A percentile compares a stretch with the other conserved stretches of the same genome.
phyloP scores from a whole-genome alignment of 208 protist genomes.

The Acanthamoeba castellanii region DNA sequence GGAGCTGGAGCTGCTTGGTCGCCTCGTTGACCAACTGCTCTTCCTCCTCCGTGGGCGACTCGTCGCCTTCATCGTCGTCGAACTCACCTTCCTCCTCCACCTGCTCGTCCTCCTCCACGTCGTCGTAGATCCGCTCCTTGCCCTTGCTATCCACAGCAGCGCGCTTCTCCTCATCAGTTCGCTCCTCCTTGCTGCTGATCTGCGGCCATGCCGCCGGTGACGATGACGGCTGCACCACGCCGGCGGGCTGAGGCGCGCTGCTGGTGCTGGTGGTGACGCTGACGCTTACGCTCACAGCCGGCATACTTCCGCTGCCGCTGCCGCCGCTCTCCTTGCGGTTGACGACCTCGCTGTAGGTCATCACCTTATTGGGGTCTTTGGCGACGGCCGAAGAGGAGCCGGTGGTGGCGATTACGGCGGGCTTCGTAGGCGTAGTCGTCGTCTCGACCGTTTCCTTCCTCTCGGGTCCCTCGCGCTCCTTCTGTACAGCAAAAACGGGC shows the following conservation, averaged over 20 bases:
- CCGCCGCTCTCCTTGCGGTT: slow-evolving; percentile 10
- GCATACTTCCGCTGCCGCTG: not conserved
- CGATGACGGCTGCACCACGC: not conserved
- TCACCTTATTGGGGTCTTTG: not conserved
- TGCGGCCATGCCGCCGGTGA: not conserved
- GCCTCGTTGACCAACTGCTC: not conserved
- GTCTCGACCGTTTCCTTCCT: not conserved
- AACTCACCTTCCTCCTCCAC: slow-evolving; percentile 1
- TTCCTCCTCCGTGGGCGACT: not conserved
- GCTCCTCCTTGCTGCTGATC: not conserved
- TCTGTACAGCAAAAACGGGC: not conserved
- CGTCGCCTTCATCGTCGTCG: not conserved
- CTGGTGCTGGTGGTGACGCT: not conserved
- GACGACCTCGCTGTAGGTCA: slow-evolving; percentile 26
- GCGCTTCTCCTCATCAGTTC: not conserved
- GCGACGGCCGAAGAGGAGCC: not conserved
- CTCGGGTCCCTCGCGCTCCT: not conserved
- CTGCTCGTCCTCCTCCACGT: not conserved
- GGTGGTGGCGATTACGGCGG: not conserved
- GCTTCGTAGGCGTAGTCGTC: not conserved
- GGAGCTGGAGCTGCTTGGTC: not conserved
- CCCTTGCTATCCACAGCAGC: not conserved
- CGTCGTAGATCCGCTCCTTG: not conserved
- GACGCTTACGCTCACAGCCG: not conserved
- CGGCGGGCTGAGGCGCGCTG: not conserved